phyloP scores from a whole-genome alignment of 176 grass and related monocot species.

The Oryza punctata region DNA sequence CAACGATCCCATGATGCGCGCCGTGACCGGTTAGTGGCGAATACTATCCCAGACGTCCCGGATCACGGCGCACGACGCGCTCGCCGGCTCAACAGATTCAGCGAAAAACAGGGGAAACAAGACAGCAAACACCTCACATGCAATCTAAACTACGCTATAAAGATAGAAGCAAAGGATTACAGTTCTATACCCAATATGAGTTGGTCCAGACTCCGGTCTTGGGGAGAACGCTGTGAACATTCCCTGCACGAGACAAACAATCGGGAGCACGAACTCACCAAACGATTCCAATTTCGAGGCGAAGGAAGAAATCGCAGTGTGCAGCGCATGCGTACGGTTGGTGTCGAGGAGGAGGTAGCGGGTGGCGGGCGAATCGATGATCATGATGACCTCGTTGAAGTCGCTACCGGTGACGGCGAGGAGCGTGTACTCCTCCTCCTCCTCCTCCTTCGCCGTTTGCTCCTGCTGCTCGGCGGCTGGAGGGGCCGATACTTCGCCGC shows the following conservation, averaged over 20 bases:
- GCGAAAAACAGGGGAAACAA: too few species aligned
- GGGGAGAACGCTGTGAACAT: slow-evolving; percentile 81
- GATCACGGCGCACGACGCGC: too few species aligned
- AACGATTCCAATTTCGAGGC: neutral
- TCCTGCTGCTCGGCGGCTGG: neutral
- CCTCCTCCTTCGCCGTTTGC: slow-evolving; percentile 1
- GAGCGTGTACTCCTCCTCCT: slow-evolving; percentile 50
- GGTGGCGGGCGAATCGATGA: slow-evolving; percentile 65
- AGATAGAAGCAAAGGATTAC: too few species aligned
- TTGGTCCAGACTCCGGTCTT: slow-evolving; percentile 82
- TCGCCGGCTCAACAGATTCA: too few species aligned
- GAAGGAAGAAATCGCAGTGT: neutral
- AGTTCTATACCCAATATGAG: slow-evolving; percentile 62
- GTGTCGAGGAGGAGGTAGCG: slow-evolving; percentile 78
- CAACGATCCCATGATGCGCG: too few species aligned
- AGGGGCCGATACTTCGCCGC: slow-evolving; percentile 26
- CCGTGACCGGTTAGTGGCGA: too few species aligned
- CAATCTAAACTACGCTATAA: too few species aligned
- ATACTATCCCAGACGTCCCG: too few species aligned
- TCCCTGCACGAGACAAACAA: slow-evolving; percentile 47
- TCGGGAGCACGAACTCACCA: slow-evolving; percentile 1
- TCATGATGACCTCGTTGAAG: slow-evolving; percentile 78
- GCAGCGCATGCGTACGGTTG: slow-evolving; percentile 43
- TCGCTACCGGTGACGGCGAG: slow-evolving; percentile 48
- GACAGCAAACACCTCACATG: too few species aligned